Base-by-base conservation (phyloP, 192 early-diverging fungal genomes). In the Gamsiella multidivaricata region DNA sequence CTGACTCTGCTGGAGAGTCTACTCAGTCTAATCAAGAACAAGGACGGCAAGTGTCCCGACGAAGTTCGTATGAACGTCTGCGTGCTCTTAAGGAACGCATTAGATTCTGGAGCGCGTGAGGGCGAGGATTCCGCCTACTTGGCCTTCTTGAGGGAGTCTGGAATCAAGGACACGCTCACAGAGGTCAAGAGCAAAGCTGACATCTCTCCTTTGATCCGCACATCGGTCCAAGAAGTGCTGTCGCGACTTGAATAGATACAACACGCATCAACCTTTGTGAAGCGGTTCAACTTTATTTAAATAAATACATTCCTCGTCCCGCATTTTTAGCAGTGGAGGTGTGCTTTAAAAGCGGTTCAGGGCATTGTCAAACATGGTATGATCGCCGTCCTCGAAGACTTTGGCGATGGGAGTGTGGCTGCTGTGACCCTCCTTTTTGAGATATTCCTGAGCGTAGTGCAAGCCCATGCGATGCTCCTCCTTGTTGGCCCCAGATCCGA, bases 321-420 rank as follows among this genome's bases (percentile, higher is more conserved):
- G n/a, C n/a, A n/a, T n/a, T n/a, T n/a, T n/a, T n/a, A n/a, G n/a
- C n/a, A n/a, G n/a, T n/a, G n/a, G n/a, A 5, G 6, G 3, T 33
- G 33, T 7, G 29, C 4, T 33, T 45, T 73, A 73, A 22, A 73
- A 73, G 11, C 70, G 70, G 61, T 65, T 59, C 43, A 73, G 31
- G 2, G 70, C 70, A 34, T 81, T 75, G 49, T 85, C 79, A 67
- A 89, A 86, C 53, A 83, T 54, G 51, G 84, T 83, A 70, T 88
- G 84, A 59, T 94, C 92, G 49, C 80, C 86, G 20, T 93, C 92
- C 72, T 95, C 91, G 18, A 92, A 18, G 7, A 94, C 56, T 17
- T 88, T 85, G 25, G 88, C 80, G 43, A 94, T 85, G 39, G 88
- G 88, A 9, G 89, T 79, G 25, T 74, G 79, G 20, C 72, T 15